Base-by-base conservation (phyloP, 129 eudicot species). In the Chrysanthemum lavandulifolium region DNA sequence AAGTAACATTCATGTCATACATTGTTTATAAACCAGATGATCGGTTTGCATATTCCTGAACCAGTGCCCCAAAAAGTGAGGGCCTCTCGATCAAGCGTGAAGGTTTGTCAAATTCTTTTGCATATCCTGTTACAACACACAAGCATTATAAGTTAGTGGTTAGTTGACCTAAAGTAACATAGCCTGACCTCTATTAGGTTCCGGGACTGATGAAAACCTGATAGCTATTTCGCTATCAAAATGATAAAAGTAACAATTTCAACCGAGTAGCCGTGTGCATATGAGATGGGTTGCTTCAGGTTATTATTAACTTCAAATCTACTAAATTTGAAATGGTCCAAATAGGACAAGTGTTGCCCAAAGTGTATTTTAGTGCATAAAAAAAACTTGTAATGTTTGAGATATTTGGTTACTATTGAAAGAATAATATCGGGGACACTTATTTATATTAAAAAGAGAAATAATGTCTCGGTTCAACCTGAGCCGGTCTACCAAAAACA, bases 51-150 rank as follows among this genome's bases (percentile, higher is more conserved):
- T 86, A 86, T 73, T 86, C 91, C 65, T 86, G 87, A 76, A 86
- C 91, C 76, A 86, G 57, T 43, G 91, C 85, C n/a, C 91, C 91
- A 18, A 86, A 86, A 43, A 86, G 91, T 43, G 91, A 86, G 12
- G 76, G 81, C 78, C 81, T 80, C 72, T 80, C 87, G 10, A 86
- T 82, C 87, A 86, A 80, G 58, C 19, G 71, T 2, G 85, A 77
- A 36, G 91, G 91, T 7, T 14, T 77, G 75, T 86, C 87, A 6
- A 77, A 86, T 55, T 86, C 91, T 67, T 66, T 80, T 10, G 91
- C 87, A 62, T 45, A 36, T 58, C 90, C 90, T 86, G 82, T 67
- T 31, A 13, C 19, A 79, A 40, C 70, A 65, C 23, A 65, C 4
- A 15, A 56, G 5, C 10, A 56, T 36, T 36, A 65, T 2, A 50